Base-by-base conservation (phyloP, 2,329 filamentous ascomycete genomes). In the Fusarium sp. region DNA sequence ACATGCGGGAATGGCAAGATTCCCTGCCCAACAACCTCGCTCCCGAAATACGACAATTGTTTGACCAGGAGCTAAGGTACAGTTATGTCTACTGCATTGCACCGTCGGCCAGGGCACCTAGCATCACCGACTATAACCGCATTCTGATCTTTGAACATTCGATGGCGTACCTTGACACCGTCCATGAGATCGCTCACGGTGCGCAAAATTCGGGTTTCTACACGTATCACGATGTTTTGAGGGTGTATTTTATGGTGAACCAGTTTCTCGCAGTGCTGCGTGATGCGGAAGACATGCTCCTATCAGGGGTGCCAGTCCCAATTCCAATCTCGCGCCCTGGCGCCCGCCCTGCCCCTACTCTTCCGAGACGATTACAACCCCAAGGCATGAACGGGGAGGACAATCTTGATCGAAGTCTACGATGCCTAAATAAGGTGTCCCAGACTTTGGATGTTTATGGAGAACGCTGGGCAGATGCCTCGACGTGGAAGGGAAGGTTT, bases 21-120 rank as follows among this genome's bases (percentile, higher is more conserved):
- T 87, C 88, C n/a, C 86, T 97, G 14, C 92, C 94, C 0, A 81
- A 84, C 38, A 87, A 85, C 3, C 85, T 92, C 0, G 86, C 91
- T 0, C 82, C 86, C 1, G 86, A 88, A 26, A 90, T 95, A 67
- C 87, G 90, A 39, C 87, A 92, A 48, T 88, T 95, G 69, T 97
- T 98, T 75, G 92, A 96, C 67, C 88, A 97, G 17, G 96, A 99
- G 77, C 81, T 97, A 42, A 87, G 95, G 46, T 98, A 97, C 81
- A 97, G 93, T 75, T 96, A 94, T 73, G 91, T 97, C 24, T 94
- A 98, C 78, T 92, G 95, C 59, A 86, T 98, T 9, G 94, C 94
- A 1, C 93, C 94, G 1, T 95, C 92, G 36, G 88, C 90, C 2
- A 86, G 91, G 45, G 89, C 92, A 5, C 92, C 93, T 0, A 84